phyloP scores from a whole-genome alignment of 1,139 yeast genomes.

The Yamadazyma oceani region DNA sequence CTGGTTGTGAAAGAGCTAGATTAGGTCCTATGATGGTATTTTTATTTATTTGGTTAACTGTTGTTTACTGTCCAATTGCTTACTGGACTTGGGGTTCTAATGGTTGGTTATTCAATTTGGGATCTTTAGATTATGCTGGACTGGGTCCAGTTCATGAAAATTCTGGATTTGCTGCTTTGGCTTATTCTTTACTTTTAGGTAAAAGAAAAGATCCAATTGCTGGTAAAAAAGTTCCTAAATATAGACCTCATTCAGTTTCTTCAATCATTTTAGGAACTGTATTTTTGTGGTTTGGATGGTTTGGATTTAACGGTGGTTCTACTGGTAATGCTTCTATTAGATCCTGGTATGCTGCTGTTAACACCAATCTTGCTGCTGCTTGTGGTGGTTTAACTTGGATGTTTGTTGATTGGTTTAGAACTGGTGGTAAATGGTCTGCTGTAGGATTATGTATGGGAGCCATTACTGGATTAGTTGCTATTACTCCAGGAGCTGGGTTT shows the following conservation, averaged over 20 bases:
- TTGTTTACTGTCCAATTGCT: conserved; percentile 92
- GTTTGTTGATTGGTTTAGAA: conserved; percentile 85
- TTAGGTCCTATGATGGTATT: conserved; percentile 95
- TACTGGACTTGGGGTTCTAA: conserved; percentile 95
- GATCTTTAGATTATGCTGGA: conserved; percentile 94
- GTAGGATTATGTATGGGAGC: conserved; percentile 94
- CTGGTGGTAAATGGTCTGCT: conserved; percentile 91
- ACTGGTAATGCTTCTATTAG: conserved; percentile 89
- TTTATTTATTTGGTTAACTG: conserved; percentile 90
- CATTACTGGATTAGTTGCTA: conserved; percentile 91
- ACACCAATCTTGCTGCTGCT: conserved; percentile 92
- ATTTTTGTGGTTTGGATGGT: conserved; percentile 98
- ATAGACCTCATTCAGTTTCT: conserved; percentile 88
- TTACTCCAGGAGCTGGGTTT: conserved; percentile 96
- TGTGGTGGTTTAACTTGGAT: conserved; percentile 92
- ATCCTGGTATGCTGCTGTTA: conserved; percentile 90
- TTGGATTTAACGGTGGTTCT: conserved; percentile 97
- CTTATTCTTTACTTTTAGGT: conserved; percentile 88
- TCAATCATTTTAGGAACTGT: conserved; percentile 92
- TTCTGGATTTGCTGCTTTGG: conserved; percentile 92
- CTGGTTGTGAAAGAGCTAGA: conserved; percentile 97
- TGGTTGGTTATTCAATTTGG: conserved; percentile 84
- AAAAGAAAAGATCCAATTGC: conserved; percentile 85
- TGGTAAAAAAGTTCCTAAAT: conserved; percentile 70
- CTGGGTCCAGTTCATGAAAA: conserved; percentile 98